Evolutionary conservation across 257 asterid species (phyloP).

Genomic region (Handroanthus guayacan): DNA sequence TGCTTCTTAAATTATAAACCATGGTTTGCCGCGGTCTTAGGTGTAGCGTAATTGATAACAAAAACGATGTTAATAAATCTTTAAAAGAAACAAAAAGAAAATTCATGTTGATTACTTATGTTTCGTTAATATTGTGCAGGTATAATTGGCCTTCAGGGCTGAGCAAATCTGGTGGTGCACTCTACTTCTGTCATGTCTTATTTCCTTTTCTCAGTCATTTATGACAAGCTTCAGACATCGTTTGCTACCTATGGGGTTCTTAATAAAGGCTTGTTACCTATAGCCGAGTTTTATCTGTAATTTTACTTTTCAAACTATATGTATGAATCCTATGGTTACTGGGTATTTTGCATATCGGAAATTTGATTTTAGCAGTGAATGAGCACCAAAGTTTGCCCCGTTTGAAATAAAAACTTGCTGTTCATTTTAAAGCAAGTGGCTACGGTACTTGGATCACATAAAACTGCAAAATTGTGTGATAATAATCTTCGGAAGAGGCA

Average conservation of each 20-base stretch:
- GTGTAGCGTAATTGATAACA: neutral
- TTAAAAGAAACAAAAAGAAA: no score
- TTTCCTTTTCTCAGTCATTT: slow-evolving; percentile 11
- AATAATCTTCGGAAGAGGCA: no score
- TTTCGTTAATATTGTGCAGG: slow-evolving; percentile 58
- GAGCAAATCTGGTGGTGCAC: slow-evolving; percentile 32
- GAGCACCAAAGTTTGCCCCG: neutral
- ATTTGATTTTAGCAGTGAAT: neutral
- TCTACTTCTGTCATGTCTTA: slow-evolving; percentile 1
- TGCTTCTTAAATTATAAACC: no score
- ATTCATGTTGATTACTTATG: neutral
- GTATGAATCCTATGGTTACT: slow-evolving; percentile 22
- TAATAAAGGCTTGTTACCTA: slow-evolving; percentile 38
- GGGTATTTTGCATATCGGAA: slow-evolving; percentile 20
- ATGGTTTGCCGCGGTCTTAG: no score
- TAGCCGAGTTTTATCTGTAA: slow-evolving; percentile 26
- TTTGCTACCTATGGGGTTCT: slow-evolving; percentile 25
- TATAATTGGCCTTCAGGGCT: slow-evolving; percentile 93
- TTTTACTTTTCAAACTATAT: slow-evolving; percentile 3
- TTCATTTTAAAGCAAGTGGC: no score
- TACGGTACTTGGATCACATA: neutral
- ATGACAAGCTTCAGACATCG: slow-evolving; percentile 18
- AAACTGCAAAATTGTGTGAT: no score
- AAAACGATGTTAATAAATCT: no score
- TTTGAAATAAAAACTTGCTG: no score